Percentiles rank a stretch among this genome's conserved stretches.
Conservation (phyloP, 495 filamentous ascomycete genomes). For the Trypethelium eluteriae region DNA sequence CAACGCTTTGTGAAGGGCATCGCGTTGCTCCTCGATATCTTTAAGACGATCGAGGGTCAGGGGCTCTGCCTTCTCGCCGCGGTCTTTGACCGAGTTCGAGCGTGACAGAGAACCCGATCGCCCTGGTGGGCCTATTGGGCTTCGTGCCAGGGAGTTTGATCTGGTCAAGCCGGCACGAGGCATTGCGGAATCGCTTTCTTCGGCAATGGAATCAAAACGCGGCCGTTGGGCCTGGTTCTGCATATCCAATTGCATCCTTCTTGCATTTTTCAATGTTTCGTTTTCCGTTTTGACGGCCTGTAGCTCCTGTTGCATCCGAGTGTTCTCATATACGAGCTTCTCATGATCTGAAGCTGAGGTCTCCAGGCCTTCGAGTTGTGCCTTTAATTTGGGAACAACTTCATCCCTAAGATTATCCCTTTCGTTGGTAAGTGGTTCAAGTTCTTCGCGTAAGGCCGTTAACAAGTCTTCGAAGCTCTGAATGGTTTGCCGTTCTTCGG, state of each 20-base stretch:
- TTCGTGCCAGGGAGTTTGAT: slow-evolving; percentile 55
- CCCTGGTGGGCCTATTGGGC: slow-evolving; percentile 15
- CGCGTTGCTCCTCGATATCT: slow-evolving; percentile 86
- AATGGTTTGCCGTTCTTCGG: slow-evolving; percentile 79
- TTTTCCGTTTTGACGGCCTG: slow-evolving; percentile 63
- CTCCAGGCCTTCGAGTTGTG: slow-evolving; percentile 71
- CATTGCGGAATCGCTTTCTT: slow-evolving; percentile 44
- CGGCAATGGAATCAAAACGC: slow-evolving; percentile 56
- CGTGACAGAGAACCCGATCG: slow-evolving; percentile 39
- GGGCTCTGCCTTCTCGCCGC: slow-evolving; percentile 16
- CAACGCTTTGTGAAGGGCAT: slow-evolving; percentile 80
- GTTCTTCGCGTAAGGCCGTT: slow-evolving; percentile 70
- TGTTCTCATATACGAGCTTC: slow-evolving; percentile 63
- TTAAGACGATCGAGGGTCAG: slow-evolving; percentile 68
- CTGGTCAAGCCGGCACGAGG: slow-evolving; percentile 47
- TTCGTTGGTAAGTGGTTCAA: slow-evolving; percentile 76
- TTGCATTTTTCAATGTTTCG: slow-evolving; percentile 47
- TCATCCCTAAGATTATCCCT: slow-evolving; percentile 86
- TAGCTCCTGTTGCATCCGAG: slow-evolving; percentile 74
- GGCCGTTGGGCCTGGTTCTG: slow-evolving; percentile 34
- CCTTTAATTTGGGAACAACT: slow-evolving; percentile 63
- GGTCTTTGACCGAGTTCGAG: slow-evolving; percentile 58
- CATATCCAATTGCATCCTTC: slow-evolving; percentile 46
- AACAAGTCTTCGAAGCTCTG: slow-evolving; percentile 91
- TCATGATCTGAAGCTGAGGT: slow-evolving; percentile 58